Conservation (phyloP, 2,329 filamentous ascomycete species). For the Trichoderma atrobrunneum region DNA sequence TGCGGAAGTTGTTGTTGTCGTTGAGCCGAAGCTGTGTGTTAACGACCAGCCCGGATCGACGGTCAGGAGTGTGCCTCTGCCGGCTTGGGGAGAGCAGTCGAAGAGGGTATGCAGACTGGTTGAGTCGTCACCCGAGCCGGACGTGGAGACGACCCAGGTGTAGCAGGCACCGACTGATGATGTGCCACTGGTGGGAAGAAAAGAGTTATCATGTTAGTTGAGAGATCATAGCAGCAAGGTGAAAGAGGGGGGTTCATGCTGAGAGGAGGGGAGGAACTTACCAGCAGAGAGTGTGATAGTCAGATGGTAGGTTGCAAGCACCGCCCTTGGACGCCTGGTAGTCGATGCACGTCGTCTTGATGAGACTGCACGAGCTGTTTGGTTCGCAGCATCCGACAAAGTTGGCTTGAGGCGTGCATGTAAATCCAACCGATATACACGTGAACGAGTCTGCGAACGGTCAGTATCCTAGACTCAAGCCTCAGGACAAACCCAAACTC, state of each 20-base stretch:
- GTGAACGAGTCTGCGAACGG: constrained; percentile 28
- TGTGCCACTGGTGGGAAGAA: constrained; percentile 10
- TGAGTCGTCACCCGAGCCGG: constrained; percentile 13
- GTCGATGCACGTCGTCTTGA: constrained; percentile 36
- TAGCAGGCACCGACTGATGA: constrained; percentile 25
- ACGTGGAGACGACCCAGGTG: constrained; percentile 30
- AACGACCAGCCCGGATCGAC: constrained; percentile 29
- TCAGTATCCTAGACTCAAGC: not conserved
- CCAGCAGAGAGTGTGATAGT: constrained; percentile 39
- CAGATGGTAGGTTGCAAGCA: constrained; percentile 27
- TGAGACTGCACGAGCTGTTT: constrained; percentile 28
- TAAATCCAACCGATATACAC: constrained; percentile 28
- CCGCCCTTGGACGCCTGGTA: constrained; percentile 28
- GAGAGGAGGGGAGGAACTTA: constrained; percentile 22
- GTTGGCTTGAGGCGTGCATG: constrained; percentile 28
- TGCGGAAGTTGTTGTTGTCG: constrained; percentile 3
- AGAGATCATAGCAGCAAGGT: not conserved
- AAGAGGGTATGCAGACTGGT: constrained; percentile 27
- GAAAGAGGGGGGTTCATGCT: not conserved
- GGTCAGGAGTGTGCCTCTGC: constrained; percentile 30
- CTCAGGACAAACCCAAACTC: constrained; percentile 19
- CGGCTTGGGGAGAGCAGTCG: constrained; percentile 28
- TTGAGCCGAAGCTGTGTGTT: constrained; percentile 22
- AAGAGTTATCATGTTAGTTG: constrained; percentile 18
- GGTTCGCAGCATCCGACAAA: constrained; percentile 35